phyloP scores from a whole-genome alignment of 495 filamentous ascomycete genomes.

The Penicillium maclennaniae region DNA sequence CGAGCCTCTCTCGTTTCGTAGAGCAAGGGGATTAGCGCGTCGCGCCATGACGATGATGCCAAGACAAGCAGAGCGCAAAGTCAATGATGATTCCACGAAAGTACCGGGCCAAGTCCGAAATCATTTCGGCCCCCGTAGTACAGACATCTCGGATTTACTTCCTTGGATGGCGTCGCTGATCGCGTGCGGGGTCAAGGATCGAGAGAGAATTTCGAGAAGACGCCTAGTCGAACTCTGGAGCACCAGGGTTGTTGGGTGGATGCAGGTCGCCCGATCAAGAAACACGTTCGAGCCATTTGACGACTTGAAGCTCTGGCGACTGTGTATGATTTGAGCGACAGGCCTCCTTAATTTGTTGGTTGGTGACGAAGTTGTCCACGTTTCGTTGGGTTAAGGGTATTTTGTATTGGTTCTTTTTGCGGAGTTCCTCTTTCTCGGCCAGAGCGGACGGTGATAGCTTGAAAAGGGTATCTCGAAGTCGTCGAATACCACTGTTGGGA shows the following conservation, averaged over 20 bases:
- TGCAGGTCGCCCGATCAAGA: conserved; percentile 25
- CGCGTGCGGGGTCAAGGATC: conserved; percentile 11
- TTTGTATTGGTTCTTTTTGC: conserved; percentile 40
- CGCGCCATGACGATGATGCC: conserved; percentile 27
- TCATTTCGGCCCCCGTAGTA: background rate
- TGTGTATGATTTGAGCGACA: conserved; percentile 47
- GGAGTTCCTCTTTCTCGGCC: conserved; percentile 39
- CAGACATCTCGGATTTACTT: conserved; percentile 1
- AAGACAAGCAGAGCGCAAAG: conserved; percentile 7
- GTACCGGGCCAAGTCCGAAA: background rate
- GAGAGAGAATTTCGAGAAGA: conserved; percentile 21
- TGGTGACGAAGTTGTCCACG: conserved; percentile 41
- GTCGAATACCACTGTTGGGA: conserved; percentile 31
- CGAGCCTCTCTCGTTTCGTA: background rate
- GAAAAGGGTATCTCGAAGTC: conserved; percentile 36
- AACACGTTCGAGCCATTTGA: conserved; percentile 66
- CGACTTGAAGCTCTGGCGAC: conserved; percentile 59
- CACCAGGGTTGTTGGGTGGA: background rate
- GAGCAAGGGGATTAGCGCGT: conserved; percentile 1
- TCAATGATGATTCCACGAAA: background rate
- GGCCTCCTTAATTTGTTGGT: conserved; percentile 51
- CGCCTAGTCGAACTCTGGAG: conserved; percentile 15
- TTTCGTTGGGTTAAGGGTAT: conserved; percentile 43
- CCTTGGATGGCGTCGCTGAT: background rate
- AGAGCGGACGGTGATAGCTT: conserved; percentile 35